Evolutionary conservation across 306 rosid species (phyloP).

Genomic region (Cyclanthera cordifolia): DNA sequence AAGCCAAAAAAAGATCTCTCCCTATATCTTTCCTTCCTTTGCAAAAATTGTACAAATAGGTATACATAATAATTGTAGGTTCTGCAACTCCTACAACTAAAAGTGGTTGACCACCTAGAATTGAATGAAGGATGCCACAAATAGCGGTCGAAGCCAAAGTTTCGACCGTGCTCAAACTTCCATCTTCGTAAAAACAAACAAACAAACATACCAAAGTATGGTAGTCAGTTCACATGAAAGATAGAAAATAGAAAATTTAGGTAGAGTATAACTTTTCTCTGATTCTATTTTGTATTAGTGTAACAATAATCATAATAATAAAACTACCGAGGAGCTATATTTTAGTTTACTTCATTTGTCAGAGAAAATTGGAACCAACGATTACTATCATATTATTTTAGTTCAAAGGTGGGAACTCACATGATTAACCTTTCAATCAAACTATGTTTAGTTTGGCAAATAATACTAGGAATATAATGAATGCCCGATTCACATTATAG

Average conservation of each 20-base stretch:
- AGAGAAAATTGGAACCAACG: not conserved
- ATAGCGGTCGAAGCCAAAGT: constrained; percentile 69
- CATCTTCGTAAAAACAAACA: constrained; percentile 40
- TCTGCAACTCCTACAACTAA: constrained; percentile 69
- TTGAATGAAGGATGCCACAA: constrained; percentile 70
- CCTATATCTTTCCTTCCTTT: constrained; percentile 49
- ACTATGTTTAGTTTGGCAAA: not conserved
- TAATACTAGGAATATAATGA: not conserved
- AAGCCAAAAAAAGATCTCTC: constrained; percentile 43
- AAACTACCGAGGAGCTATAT: not conserved
- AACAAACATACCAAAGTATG: not conserved
- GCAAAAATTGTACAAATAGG: constrained; percentile 52
- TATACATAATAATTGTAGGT: constrained; percentile 74
- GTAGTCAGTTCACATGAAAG: not conserved
- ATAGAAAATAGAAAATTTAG: not conserved
- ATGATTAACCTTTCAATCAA: no score
- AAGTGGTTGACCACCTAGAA: constrained; percentile 75
- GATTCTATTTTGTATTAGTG: not conserved
- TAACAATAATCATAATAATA: not conserved
- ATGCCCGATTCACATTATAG: not conserved
- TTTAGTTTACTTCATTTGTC: not conserved
- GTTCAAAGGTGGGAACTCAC: not conserved
- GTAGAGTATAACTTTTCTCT: not conserved
- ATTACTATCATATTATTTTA: not conserved
- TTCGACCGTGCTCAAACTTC: constrained; percentile 64